Base-by-base conservation (phyloP, 2,329 filamentous ascomycete species). In the Coleophoma eucalyptorum region DNA sequence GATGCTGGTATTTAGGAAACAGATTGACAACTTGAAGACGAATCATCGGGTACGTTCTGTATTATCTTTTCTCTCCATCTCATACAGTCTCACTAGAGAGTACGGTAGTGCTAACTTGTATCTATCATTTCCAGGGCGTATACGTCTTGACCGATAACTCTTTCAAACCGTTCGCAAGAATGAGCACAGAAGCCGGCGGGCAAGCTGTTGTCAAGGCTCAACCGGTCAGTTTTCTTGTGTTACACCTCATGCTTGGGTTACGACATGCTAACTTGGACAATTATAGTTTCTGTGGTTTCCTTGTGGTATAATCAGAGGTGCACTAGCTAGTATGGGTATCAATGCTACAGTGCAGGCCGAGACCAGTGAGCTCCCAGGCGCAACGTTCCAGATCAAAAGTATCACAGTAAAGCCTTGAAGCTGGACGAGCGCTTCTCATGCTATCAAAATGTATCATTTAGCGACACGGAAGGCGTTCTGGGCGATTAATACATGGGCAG, bases 21-120 rank as follows among this genome's bases (percentile, higher is more conserved):
- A 97, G 69, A 90, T 99, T 65, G 94, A 99, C 71, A 99, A 99
- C 67, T 78, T 99, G 43, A 99, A 99, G 73, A 99, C 94, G 8
- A 99, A 99, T 66, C 94, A 99, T 68, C 78, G 94, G 62, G 87
- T 90, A 73, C 16, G 77, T 15, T 60, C 20, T n/a, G n/a, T 37
- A 6, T 46, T 50, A 42, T 18, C 20, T 41, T 18, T 32, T 12
- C 20, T 20, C 8, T 32, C 18, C 20, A 43, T 35, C 19, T 10
- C 5, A n/a, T 33, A 43, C 6, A 12, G 13, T n/a, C 44, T 26
- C 26, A 26, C 10, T 5, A 26, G 26, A 26, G 26, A 26, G 10
- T 26, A 8, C 26, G 10, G 10, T 5, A 26, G 26, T 2, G 16
- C 35, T 38, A 18, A 38, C 35, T 6, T 3, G 35, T 15, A 38